Evolutionary conservation across 2,329 filamentous ascomycete genomes (phyloP).

Genomic region (Aspergillus aculeatus): DNA sequence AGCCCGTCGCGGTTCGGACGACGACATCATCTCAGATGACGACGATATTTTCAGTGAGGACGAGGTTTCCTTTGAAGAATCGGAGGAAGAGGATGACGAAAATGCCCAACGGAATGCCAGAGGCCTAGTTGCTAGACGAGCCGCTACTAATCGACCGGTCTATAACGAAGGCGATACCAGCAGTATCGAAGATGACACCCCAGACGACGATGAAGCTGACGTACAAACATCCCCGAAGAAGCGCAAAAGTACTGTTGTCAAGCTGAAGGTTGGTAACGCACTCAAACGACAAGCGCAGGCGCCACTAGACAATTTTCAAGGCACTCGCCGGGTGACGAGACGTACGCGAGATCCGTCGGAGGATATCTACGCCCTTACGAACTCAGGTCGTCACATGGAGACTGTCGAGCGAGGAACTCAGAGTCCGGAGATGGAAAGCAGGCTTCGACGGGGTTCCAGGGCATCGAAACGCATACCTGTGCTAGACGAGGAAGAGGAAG

Average conservation of each 20-base stretch:
- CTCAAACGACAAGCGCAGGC: conserved; percentile 31
- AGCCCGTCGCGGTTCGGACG: conserved; percentile 49
- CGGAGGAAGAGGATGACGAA: conserved; percentile 44
- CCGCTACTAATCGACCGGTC: conserved; percentile 53
- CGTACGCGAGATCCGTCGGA: conserved; percentile 58
- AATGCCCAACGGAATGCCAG: conserved; percentile 56
- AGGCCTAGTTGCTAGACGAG: conserved; percentile 56
- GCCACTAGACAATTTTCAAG: conserved; percentile 22
- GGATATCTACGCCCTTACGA: conserved; percentile 57
- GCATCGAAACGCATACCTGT: conserved; percentile 40
- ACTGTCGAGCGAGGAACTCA: conserved; percentile 55
- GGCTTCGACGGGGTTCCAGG: conserved; percentile 31
- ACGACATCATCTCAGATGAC: conserved; percentile 41
- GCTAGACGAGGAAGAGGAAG: conserved; percentile 28
- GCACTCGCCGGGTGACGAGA: conserved; percentile 56
- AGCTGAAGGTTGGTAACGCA: conserved; percentile 30
- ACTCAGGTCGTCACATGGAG: conserved; percentile 58
- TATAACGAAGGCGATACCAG: conserved; percentile 58
- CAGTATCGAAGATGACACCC: conserved; percentile 33
- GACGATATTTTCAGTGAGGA: conserved; percentile 39
- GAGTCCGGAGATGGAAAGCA: conserved; percentile 47
- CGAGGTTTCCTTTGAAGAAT: conserved; percentile 46
- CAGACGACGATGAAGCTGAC: conserved; percentile 24
- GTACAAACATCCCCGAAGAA: conserved; percentile 18
- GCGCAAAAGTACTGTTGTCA: conserved; percentile 29